A percentile compares a stretch with the other conserved stretches of the same genome.
phyloP scores from a whole-genome alignment of 495 filamentous ascomycete species.

The Aspergillus ostianus region DNA sequence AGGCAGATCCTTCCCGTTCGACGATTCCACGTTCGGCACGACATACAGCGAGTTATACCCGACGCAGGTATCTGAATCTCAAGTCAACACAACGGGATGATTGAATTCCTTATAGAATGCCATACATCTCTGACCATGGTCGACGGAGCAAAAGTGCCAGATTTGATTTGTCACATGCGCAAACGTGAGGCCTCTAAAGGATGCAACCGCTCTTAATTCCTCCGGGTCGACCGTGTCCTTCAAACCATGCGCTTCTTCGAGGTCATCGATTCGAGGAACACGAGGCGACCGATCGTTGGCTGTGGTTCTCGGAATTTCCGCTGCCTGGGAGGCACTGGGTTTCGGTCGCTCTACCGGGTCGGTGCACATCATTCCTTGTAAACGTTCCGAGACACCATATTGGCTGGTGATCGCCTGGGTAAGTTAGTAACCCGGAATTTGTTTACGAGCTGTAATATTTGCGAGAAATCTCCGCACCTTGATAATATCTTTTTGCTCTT shows the following conservation, averaged over 20 bases:
- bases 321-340: slow-evolving; percentile 5
- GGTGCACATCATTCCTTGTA: slow-evolving; percentile 64
- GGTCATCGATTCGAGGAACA: slow-evolving; percentile 23
- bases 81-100: slow-evolving; percentile 5
- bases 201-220: slow-evolving; percentile 23
- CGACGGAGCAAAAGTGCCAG: slow-evolving; percentile 64
- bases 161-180: slow-evolving; percentile 56
- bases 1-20: slow-evolving; percentile 51
- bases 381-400: slow-evolving; percentile 67
- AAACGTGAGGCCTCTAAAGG: slow-evolving; percentile 36
- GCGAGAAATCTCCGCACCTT: slow-evolving; percentile 25
- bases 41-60: slow-evolving; percentile 80
- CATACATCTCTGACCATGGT: slow-evolving; percentile 57
- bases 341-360: slow-evolving; percentile 40
- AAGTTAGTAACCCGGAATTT: not conserved
- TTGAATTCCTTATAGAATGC: not conserved
- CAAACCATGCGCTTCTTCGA: slow-evolving; percentile 34
- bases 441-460: not conserved
- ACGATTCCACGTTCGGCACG: slow-evolving; percentile 33
- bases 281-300: slow-evolving; percentile 11
- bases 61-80: slow-evolving; percentile 64
- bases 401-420: slow-evolving; percentile 39
- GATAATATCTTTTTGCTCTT: slow-evolving; percentile 55
- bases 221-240: slow-evolving; percentile 25
- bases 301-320: slow-evolving; percentile 17